These are phyloP conservation scores for Luffa aegyptiaca DNA, from an alignment of 306 rosid species.

Conservation along the genomic window DNA sequence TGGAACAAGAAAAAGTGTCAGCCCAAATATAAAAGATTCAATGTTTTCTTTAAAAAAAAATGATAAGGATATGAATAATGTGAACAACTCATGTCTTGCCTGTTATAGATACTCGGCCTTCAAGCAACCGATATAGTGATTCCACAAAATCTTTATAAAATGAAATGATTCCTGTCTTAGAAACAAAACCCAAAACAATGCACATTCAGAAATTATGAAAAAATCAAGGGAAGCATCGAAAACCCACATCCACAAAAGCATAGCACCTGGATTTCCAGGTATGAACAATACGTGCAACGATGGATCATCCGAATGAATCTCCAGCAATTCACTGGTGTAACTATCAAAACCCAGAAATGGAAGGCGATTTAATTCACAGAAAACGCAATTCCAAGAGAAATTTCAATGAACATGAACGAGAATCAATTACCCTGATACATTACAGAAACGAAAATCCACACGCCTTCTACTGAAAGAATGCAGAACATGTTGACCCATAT, in stretches of 20 bases:
- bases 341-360: constrained; percentile 19
- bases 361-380: background rate
- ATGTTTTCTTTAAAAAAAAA: background rate
- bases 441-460: constrained; percentile 57
- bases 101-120: constrained; percentile 62
- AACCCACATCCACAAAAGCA: background rate
- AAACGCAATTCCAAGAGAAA: background rate
- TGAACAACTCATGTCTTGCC: constrained; percentile 36
- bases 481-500: constrained; percentile 33
- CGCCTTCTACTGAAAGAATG: constrained; percentile 23
- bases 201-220: background rate
- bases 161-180: constrained; percentile 44
- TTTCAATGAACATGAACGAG: background rate
- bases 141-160: constrained; percentile 74
- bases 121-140: constrained; percentile 64
- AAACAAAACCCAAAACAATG: background rate
- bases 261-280: constrained; percentile 87
- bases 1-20: constrained; percentile 18
- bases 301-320: constrained; percentile 70
- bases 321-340: constrained; percentile 55
- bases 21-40: constrained; percentile 12
- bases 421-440: constrained; percentile 43
- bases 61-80: background rate
- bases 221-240: constrained; percentile 7
- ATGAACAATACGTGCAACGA: constrained; percentile 54